Evolutionary conservation across 2,329 filamentous ascomycete genomes (phyloP).

Genomic region (Cladosporium sp.): DNA sequence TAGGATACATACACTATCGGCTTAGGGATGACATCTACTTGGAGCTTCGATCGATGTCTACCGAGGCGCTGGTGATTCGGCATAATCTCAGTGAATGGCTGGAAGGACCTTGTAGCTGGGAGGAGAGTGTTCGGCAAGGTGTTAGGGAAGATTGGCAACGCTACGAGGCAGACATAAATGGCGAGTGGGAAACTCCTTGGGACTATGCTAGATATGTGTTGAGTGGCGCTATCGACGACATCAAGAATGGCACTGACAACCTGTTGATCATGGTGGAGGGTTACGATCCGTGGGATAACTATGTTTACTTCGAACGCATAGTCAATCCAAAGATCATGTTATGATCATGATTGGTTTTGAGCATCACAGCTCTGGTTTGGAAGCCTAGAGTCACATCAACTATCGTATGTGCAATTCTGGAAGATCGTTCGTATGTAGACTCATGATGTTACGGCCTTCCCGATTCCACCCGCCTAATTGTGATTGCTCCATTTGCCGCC

Average conservation of each 20-base stretch:
- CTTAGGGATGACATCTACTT: neutral
- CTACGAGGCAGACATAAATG: neutral
- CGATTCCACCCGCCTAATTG: neutral
- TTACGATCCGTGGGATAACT: neutral
- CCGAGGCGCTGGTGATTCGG: neutral
- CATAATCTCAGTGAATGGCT: neutral
- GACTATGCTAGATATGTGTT: neutral
- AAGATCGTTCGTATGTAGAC: no score
- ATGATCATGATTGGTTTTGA: neutral
- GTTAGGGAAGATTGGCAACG: neutral
- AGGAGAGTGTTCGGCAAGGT: neutral
- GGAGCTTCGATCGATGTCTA: neutral
- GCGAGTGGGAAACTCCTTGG: neutral
- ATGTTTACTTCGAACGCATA: neutral
- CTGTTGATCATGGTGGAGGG: neutral
- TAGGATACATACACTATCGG: neutral
- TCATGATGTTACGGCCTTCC: neutral
- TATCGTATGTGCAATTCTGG: no score
- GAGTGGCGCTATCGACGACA: neutral
- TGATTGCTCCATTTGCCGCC: conserved; percentile 6
- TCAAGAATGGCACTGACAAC: neutral
- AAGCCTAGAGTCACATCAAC: no score
- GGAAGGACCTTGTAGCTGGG: no score
- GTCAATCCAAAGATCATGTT: neutral
- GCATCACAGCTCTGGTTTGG: no score